Conservation (phyloP, 2,329 filamentous ascomycete species). For the Talaromyces rugulosus region DNA sequence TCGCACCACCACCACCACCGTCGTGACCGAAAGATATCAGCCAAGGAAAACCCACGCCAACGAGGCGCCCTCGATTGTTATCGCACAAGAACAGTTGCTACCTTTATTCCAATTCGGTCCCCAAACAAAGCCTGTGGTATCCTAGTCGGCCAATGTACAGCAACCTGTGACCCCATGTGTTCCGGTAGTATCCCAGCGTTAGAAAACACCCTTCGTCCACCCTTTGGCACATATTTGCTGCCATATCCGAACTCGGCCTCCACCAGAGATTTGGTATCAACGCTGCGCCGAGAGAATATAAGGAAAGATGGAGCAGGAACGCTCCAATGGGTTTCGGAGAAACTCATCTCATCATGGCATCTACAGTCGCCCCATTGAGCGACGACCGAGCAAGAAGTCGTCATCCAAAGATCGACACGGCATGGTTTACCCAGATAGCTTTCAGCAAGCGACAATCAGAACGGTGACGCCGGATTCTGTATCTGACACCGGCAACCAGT, state of each 20-base stretch:
- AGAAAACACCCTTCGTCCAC: slow-evolving; percentile 27
- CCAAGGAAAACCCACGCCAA: neutral
- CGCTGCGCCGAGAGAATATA: neutral
- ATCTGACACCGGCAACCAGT: slow-evolving; percentile 31
- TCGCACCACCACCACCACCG: neutral
- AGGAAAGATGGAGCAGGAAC: slow-evolving; percentile 36
- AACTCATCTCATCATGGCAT: slow-evolving; percentile 36
- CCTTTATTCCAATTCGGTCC: neutral
- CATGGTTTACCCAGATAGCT: slow-evolving; percentile 43
- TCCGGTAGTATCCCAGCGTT: slow-evolving; percentile 30
- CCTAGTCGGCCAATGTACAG: slow-evolving; percentile 33
- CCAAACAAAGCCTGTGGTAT: neutral
- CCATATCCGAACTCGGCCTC: slow-evolving; percentile 9
- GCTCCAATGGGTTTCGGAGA: slow-evolving; percentile 37
- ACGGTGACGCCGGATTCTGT: slow-evolving; percentile 44
- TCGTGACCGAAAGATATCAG: neutral
- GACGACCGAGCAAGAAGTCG: slow-evolving; percentile 44
- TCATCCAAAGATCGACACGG: slow-evolving; percentile 45
- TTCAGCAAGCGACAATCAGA: slow-evolving; percentile 41
- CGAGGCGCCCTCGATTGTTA: neutral
- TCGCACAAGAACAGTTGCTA: neutral
- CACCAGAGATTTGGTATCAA: neutral
- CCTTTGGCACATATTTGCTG: slow-evolving; percentile 24
- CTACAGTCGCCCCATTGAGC: slow-evolving; percentile 39
- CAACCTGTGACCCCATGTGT: slow-evolving; percentile 33